Percentiles rank a stretch among this genome's conserved stretches.
phyloP scores from a whole-genome alignment of 345 rosid genomes.

The Rhodamnia argentea region DNA sequence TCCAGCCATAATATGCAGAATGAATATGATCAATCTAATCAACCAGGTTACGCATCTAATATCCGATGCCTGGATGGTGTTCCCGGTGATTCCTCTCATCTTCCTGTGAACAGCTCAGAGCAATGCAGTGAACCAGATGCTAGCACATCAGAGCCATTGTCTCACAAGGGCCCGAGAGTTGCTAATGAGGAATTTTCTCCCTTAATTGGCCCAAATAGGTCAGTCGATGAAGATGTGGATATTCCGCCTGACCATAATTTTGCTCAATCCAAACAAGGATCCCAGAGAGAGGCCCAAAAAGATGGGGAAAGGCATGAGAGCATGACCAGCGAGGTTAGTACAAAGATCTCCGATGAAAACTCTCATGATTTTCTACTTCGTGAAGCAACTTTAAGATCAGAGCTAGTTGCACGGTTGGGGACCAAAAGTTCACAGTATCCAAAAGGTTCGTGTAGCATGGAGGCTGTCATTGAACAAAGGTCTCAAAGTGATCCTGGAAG shows the following conservation, averaged over 20 bases:
- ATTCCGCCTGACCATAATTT: conserved; percentile 39
- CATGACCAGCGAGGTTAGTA: conserved; percentile 1
- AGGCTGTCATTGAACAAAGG: conserved; percentile 35
- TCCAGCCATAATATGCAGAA: conserved; percentile 29
- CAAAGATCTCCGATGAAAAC: conserved; percentile 11
- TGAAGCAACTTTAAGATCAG: conserved; percentile 81
- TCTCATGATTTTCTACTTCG: conserved; percentile 48
- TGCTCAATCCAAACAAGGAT: conserved; percentile 20
- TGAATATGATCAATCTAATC: conserved; percentile 19
- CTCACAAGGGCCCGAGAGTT: conserved; percentile 29
- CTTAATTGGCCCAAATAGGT: conserved; percentile 32
- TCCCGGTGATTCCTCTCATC: conserved; percentile 14
- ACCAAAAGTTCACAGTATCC: conserved; percentile 33
- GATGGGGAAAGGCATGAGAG: conserved; percentile 18
- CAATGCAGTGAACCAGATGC: conserved; percentile 83
- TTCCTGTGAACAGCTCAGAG: conserved; percentile 30
- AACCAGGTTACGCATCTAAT: conserved; percentile 17
- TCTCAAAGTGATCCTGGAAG: conserved; percentile 46
- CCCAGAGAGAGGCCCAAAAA: conserved; percentile 17
- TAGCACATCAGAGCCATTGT: conserved; percentile 78
- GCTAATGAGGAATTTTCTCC: conserved; percentile 41
- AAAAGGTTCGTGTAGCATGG: conserved; percentile 23
- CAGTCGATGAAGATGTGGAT: conserved; percentile 52
- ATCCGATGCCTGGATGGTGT: conserved; percentile 5
- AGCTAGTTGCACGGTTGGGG: conserved; percentile 61